phyloP scores from a whole-genome alignment of 805 yeast genomes.

The Cyberlindnera nakhonratchasimensis region DNA sequence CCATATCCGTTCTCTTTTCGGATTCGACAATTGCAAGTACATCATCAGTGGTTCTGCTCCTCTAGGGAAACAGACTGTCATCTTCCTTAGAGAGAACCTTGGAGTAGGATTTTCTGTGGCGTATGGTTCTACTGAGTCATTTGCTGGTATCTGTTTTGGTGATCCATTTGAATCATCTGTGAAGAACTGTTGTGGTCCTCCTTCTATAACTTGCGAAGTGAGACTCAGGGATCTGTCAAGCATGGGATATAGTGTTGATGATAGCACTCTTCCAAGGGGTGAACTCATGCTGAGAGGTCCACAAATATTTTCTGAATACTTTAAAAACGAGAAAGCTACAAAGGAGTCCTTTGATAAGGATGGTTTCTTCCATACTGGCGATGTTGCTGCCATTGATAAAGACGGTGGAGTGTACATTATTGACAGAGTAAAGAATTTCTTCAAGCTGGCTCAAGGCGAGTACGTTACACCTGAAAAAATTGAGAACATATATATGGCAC shows the following conservation, averaged over 20 bases:
- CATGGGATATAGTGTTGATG: slow-evolving; percentile 44
- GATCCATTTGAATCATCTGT: slow-evolving; percentile 48
- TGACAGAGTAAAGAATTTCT: slow-evolving; percentile 76
- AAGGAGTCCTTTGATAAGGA: slow-evolving; percentile 47
- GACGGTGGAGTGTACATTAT: slow-evolving; percentile 56
- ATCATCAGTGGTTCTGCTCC: slow-evolving; percentile 66
- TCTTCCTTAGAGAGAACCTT: slow-evolving; percentile 54
- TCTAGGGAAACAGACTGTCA: slow-evolving; percentile 53
- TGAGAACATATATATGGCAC: slow-evolving; percentile 57
- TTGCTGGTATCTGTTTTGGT: slow-evolving; percentile 50
- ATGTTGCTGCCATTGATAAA: slow-evolving; percentile 49
- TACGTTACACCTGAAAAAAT: slow-evolving; percentile 75
- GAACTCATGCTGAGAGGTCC: slow-evolving; percentile 65
- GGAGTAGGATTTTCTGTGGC: slow-evolving; percentile 49
- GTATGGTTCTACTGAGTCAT: slow-evolving; percentile 69
- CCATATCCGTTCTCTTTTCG: slow-evolving; percentile 40
- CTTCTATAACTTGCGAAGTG: slow-evolving; percentile 49
- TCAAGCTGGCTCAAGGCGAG: slow-evolving; percentile 65
- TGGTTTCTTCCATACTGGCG: slow-evolving; percentile 68
- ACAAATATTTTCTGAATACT: slow-evolving; percentile 54
- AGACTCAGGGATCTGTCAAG: slow-evolving; percentile 58
- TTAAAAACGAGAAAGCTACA: slow-evolving; percentile 52
- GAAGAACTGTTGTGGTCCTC: slow-evolving; percentile 52
- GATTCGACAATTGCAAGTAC: slow-evolving; percentile 39
- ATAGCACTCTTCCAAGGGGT: slow-evolving; percentile 45